Conservation (phyloP, 176 grass and related monocot genomes). For the Oryza meyeriana region DNA sequence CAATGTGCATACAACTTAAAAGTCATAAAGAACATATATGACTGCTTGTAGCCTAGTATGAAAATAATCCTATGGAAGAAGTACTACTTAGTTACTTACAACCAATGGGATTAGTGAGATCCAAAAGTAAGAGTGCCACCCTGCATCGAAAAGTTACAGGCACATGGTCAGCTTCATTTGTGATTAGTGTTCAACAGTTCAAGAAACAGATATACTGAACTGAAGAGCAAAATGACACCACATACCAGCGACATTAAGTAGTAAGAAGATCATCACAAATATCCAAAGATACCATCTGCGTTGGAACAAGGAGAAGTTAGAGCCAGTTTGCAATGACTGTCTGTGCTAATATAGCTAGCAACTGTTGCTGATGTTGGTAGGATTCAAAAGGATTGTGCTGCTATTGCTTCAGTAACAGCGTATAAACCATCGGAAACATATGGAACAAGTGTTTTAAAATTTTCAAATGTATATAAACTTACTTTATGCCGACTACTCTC, state of each 20-base stretch:
- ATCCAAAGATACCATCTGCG: constrained; percentile 83
- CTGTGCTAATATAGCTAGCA: not conserved
- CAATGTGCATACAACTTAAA: not conserved
- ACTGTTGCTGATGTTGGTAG: not conserved
- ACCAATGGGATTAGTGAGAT: constrained; percentile 65
- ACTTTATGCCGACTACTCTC: constrained; percentile 88
- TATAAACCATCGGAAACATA: not conserved
- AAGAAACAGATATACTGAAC: not conserved
- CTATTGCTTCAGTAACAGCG: not conserved
- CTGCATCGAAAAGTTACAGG: constrained; percentile 33
- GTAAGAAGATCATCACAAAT: constrained; percentile 83
- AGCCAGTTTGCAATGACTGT: not conserved
- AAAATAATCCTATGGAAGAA: not conserved
- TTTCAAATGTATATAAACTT: not conserved
- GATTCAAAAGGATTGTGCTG: not conserved
- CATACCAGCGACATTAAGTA: constrained; percentile 63
- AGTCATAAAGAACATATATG: too few relatives aligned
- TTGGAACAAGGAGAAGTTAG: not conserved
- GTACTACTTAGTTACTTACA: constrained; percentile 68
- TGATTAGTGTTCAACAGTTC: not conserved
- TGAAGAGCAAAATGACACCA: not conserved
- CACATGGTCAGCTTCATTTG: not conserved
- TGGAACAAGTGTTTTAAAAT: not conserved
- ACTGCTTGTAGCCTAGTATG: not conserved
- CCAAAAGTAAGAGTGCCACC: constrained; percentile 86